A percentile compares a stretch with the other conserved stretches of the same genome.
Evolutionary conservation across 2,329 filamentous ascomycete species (phyloP).

Genomic region (Onygenales sp.): DNA sequence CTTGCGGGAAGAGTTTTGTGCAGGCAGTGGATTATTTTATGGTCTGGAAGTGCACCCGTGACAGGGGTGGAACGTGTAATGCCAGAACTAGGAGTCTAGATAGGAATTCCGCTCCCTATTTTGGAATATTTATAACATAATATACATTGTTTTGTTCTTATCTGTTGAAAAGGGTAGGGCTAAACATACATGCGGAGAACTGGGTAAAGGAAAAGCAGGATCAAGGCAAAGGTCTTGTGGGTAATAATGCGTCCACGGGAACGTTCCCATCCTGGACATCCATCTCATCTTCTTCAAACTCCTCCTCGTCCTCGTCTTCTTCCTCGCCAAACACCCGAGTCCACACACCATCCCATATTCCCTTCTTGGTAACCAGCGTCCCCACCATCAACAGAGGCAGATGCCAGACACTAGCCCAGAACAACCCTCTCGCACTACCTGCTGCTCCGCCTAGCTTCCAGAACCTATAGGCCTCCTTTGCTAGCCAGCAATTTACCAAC

Average conservation of each 20-base stretch:
- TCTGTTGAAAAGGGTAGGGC: no score
- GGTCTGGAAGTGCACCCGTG: no score
- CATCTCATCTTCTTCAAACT: conserved; percentile 11
- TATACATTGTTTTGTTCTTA: no score
- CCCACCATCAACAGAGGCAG: conserved; percentile 81
- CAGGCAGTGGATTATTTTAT: no score
- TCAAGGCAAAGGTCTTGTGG: not conserved
- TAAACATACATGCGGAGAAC: no score
- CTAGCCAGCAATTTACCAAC: conserved; percentile 78
- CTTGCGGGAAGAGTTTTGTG: no score
- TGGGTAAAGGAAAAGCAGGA: no score
- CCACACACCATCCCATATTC: conserved; percentile 79
- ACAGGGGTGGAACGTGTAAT: no score
- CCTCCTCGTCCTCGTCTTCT: conserved; percentile 48
- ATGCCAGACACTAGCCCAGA: conserved; percentile 98
- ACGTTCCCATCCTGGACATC: not conserved
- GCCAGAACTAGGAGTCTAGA: no score
- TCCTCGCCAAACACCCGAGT: conserved; percentile 52
- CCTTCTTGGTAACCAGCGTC: conserved; percentile 87
- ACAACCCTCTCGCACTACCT: conserved; percentile 72
- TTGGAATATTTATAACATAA: no score
- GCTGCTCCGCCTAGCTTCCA: conserved; percentile 68
- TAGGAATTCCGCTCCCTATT: no score
- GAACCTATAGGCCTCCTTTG: conserved; percentile 68
- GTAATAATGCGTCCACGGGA: not conserved